Evolutionary conservation across 1,139 yeast genomes (phyloP).

Genomic region (Candida mesenterica): DNA sequence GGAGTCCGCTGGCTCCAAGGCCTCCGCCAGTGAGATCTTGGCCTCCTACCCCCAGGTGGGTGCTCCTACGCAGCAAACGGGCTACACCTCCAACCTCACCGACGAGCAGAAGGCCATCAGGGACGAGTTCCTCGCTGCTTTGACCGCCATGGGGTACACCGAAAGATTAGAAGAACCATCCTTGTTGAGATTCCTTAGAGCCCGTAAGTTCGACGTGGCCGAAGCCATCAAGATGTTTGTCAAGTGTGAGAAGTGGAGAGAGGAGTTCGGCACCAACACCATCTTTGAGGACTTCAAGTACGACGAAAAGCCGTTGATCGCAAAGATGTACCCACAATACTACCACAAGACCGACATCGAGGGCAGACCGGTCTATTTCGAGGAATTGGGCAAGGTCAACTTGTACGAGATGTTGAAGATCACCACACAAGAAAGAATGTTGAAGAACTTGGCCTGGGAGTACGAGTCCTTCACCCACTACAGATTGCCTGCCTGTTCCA

Average conservation of each 20-base stretch:
- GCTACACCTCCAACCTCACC: constrained; percentile 80
- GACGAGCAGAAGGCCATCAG: constrained; percentile 63
- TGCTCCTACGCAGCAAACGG: constrained; percentile 61
- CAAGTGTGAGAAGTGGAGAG: constrained; percentile 90
- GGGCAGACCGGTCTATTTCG: constrained; percentile 93
- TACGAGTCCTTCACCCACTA: constrained; percentile 83
- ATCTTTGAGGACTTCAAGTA: constrained; percentile 84
- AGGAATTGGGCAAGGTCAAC: constrained; percentile 90
- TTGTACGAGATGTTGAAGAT: constrained; percentile 88
- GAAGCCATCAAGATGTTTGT: constrained; percentile 81
- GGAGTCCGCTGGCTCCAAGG: constrained; percentile 8
- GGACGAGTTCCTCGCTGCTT: constrained; percentile 54
- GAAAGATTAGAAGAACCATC: constrained; percentile 88
- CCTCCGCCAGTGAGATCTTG: constrained; percentile 20
- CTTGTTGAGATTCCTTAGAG: constrained; percentile 85
- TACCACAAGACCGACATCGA: constrained; percentile 96
- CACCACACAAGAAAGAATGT: constrained; percentile 94
- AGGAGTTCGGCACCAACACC: constrained; percentile 81
- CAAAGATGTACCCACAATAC: constrained; percentile 90
- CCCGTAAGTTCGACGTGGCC: constrained; percentile 85
- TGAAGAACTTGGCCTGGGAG: constrained; percentile 95
- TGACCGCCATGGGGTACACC: constrained; percentile 63
- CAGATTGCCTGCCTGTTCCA: constrained; percentile 93
- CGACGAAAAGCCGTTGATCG: constrained; percentile 86
- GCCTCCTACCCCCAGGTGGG: constrained; percentile 68